Base-by-base conservation (phyloP, 108 stramenopile species). In the Seminavis robusta region DNA sequence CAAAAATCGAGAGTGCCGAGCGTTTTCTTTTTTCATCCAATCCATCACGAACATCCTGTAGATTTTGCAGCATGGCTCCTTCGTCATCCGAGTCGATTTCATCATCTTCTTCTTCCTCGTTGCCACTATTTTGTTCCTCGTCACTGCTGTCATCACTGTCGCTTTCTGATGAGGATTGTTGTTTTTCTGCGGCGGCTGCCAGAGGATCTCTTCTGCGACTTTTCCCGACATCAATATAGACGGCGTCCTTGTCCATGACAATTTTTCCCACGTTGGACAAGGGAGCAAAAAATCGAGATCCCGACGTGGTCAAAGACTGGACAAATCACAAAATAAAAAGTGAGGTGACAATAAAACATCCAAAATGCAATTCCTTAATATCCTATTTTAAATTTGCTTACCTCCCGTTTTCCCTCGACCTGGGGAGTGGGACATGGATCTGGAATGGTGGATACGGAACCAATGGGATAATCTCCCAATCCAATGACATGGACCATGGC, bases 151-250 rank as follows among this genome's bases (percentile, higher is more conserved):
- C 58, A 32, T 33, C 45, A 5, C 56, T 39, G 16, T 49, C 48
- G 39, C 38, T 24, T 19, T 56, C 33, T 11, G 10, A 10, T 10
- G 11, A 10, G 10, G 36, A 11, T 27, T 29, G 20, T 26, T 44
- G 61, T 44, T 32, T 47, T 25, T 65, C 50, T 20, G 40, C 31
- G 8, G 73, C 30, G 46, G 70, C 39, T 42, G 65, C 71, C 9
- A 97, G 60, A 56, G 83, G 76, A 39, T 87, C 88, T 45, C 76
- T 85, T 44, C 89, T 86, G 63, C 93, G 85, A 6, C 65, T 86
- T 48, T 78, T 59, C 33, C 91, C 88, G 48, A 99, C 82, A 62
- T 99, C 95, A 62, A 99, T 98, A 80, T 98, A 99, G 31, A 97
- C 86, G 17, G 95, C 95, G 63, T 97, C 98, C 46, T 89, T 94